Evolutionary conservation across 257 asterid species (phyloP), one percentile per base, ranked within the genome.

Genomic region (Penstemon newberryi): DNA sequence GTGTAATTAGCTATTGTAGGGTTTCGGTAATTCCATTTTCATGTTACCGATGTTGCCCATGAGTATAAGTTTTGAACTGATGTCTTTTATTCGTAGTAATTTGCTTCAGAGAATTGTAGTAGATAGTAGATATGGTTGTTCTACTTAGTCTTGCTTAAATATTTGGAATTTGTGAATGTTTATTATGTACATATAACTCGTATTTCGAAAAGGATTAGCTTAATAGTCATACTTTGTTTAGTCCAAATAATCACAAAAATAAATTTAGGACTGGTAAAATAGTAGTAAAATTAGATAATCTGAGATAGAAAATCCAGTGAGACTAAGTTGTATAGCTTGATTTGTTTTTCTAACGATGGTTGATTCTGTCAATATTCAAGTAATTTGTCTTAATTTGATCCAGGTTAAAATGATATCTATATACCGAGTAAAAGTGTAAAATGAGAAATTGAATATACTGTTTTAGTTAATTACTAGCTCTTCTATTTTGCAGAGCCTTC

Each of bases 401-500:
- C 45, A 13, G 15, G 52, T 25, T 59, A 33, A 60, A 42, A 41
- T 41, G 7, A 5, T 7, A 8, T 5, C 42, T 18, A 42, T 15
- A 11, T 15, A 44, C 25, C 25, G 41, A 56, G 8, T 49, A 47
- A 43, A 56, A 67, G 13, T 7, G 43, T 44, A 19, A 36, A 62
- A 56, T 52, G 38, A 55, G 37, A 61, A 56, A 49, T 63, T 56
- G 41, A 66, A 18, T 46, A 50, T 49, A 60, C 54, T 60, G 55
- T 37, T 60, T 40, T 56, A 69, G 45, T 37, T 15, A 45, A 42
- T 56, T 77, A 6, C 73, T 36, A 51, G 44, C 59, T 60, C 63
- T 56, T 63, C 46, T 64, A 39, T 65, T 45, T 70, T 83, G 78
- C 80, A 83, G 91, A 72, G 72, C 72, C 67, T 43, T 70, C 63